Evolutionary conservation across 495 filamentous ascomycete genomes (phyloP), one percentile per base, ranked within the genome.

Genomic region (Schizothecium vesticola): DNA sequence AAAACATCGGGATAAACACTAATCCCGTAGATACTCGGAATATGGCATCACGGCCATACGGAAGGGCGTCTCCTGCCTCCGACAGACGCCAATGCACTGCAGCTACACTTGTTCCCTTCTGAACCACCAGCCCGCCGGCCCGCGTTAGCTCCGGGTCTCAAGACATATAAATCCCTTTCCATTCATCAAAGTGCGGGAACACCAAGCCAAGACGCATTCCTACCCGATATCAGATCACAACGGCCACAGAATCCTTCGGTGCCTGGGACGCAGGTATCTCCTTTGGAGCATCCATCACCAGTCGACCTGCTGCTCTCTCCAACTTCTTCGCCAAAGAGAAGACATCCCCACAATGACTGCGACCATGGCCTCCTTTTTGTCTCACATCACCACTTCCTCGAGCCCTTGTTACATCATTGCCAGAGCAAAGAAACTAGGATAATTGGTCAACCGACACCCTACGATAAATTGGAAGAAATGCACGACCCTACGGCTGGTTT

Each of bases 11-110:
- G 56, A 16, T 26, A 10, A 21, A 36, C 11, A 59, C 23, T 11
- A 36, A 43, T 23, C 51, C 28, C n/a, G 25, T 23, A 36, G 23
- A 31, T 57, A 66, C 33, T 11, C 11, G 51, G 26, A 60, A 60
- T 10, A 56, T 12, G 55, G 23, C 64, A 22, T 36, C 61, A 9
- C 10, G 43, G 11, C 55, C 64, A 66, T 25, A 22, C 64, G 56
- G 65, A n/a, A 31, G 29, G 24, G 11, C 26, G 6, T 28, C 57
- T 43, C 33, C 16, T 43, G 13, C 33, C 65, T 57, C 21, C 22
- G 22, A 26, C 7, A n/a, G n/a, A 60, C 65, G 57, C 65, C 65
- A 66, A 66, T 66, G 65, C 65, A 56, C 56, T 66, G 65, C 65
- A 66, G 28, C 11, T 61, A 66, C 65, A 66, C 65, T 60, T 66